A percentile compares a stretch with the other conserved stretches of the same genome.
phyloP scores from a whole-genome alignment of 495 filamentous ascomycete species.

The Aspergillus biplanus region DNA sequence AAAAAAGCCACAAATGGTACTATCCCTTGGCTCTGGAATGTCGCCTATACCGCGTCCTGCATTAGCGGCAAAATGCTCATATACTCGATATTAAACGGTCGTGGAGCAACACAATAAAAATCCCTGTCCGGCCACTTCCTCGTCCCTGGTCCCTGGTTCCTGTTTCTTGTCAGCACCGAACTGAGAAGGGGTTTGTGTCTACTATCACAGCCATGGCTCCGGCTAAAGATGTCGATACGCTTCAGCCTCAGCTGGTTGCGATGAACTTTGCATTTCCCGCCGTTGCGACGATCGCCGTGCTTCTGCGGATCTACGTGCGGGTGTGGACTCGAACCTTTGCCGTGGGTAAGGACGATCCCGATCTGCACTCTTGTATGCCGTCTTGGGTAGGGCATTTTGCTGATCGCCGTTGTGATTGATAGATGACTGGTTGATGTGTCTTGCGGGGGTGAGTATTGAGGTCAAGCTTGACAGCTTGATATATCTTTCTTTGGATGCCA shows the following conservation, averaged over 20 bases:
- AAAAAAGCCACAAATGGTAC: no score
- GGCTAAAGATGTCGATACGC: constrained; percentile 2
- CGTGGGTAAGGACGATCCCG: constrained; percentile 18
- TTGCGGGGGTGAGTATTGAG: constrained; percentile 15
- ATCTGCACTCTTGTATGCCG: neutral
- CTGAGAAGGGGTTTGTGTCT: neutral
- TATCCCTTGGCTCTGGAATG: no score
- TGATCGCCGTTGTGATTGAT: neutral
- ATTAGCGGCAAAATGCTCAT: no score
- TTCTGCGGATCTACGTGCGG: constrained; percentile 43
- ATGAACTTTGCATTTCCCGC: constrained; percentile 48
- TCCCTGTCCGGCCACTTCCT: no score
- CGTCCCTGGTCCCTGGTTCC: no score
- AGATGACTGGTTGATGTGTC: constrained; percentile 24
- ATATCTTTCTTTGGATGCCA: constrained; percentile 4
- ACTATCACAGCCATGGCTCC: neutral
- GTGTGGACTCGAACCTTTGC: constrained; percentile 49
- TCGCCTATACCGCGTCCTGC: no score
- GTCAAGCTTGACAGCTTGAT: neutral
- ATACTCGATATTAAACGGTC: no score
- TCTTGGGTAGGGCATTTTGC: neutral
- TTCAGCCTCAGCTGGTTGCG: constrained; percentile 43
- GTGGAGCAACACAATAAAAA: no score
- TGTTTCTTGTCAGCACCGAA: no score
- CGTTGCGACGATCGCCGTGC: constrained; percentile 42